Evolutionary conservation across 495 filamentous ascomycete genomes (phyloP), one percentile per base, ranked within the genome.

Genomic region (Rhizodiscina lignyota): DNA sequence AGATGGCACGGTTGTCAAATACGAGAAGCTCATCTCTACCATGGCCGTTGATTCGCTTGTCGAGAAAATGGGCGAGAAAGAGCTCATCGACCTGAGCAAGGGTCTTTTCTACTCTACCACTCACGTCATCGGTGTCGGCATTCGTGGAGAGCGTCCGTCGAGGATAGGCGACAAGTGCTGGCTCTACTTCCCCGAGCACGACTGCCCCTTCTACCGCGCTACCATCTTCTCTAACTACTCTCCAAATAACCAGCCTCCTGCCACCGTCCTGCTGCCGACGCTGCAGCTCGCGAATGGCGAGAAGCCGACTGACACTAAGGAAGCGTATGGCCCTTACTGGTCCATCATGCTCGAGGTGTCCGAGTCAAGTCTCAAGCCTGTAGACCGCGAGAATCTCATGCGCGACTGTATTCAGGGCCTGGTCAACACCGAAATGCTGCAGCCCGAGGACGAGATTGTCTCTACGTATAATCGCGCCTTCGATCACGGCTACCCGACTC

Each of bases 171-270:
- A 99, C 66, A 99, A 99, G 68, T 99, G 89, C 76, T 99, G 89
- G 80, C 73, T 99, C 37, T 99, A 99, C 74, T 99, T 96, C 77
- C 89, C 89, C 44, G 91, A 99, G 57, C 77, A 93, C 59, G 74
- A 99, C 72, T 94, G 86, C 69, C 85, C 84, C 54, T 99, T 99
- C 75, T 99, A 99, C 69, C 84, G 89, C 50, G 89, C 89, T 52
- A 99, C 89, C 43, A 96, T 99, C 64, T 99, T 99, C 75, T 96
- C 89, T 62, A 99, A 99, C 75, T 99, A 99, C 70, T 96, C 91
- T 13, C 89, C 87, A 39, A 72, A 92, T 73, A 99, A 99, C 66
- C 89, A 96, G 62, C 89, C 89, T 15, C 63, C 75, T 35, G 64
- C 70, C 30, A 74, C 74, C 38, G 76, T 69, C 51, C 89, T 91